Conservation (phyloP, 345 rosid species). For the Populus davidiana region DNA sequence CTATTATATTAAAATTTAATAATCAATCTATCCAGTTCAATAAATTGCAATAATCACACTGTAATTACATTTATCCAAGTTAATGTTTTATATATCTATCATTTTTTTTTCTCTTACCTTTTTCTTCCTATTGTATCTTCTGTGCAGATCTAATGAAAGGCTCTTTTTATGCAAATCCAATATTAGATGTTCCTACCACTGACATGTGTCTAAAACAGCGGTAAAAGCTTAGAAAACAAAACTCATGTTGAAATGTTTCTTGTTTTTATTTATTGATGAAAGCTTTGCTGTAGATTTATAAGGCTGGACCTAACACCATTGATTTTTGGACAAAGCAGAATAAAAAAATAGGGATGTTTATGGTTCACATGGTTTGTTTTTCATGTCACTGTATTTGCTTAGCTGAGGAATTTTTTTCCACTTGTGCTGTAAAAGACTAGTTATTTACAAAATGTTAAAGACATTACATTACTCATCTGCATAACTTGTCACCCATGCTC, state of each 20-base stretch:
- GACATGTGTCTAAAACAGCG: conserved; percentile 44
- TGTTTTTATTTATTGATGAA: not conserved
- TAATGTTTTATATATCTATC: not conserved
- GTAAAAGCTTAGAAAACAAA: conserved; percentile 34
- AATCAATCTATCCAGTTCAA: too few relatives aligned
- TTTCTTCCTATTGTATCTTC: conserved; percentile 6
- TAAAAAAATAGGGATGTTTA: not conserved
- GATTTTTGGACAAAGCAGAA: not conserved
- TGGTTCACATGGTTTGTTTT: not conserved
- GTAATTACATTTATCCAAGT: not conserved
- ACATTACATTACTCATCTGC: conserved; percentile 6
- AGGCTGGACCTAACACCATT: not conserved
- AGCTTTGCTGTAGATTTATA: conserved; percentile 7
- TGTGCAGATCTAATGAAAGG: conserved; percentile 73
- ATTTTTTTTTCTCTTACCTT: not conserved
- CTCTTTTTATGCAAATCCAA: conserved; percentile 83
- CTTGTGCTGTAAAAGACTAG: not conserved
- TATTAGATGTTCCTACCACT: conserved; percentile 70
- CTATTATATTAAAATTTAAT: too few relatives aligned
- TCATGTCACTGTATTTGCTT: not conserved
- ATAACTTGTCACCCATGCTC: conserved; percentile 8
- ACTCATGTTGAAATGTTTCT: conserved; percentile 7
- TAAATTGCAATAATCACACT: too few relatives aligned
- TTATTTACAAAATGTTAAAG: not conserved
- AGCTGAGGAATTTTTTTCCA: not conserved